Conservation (phyloP, 106 monocot species). For the Apostasia shenzhenica region DNA sequence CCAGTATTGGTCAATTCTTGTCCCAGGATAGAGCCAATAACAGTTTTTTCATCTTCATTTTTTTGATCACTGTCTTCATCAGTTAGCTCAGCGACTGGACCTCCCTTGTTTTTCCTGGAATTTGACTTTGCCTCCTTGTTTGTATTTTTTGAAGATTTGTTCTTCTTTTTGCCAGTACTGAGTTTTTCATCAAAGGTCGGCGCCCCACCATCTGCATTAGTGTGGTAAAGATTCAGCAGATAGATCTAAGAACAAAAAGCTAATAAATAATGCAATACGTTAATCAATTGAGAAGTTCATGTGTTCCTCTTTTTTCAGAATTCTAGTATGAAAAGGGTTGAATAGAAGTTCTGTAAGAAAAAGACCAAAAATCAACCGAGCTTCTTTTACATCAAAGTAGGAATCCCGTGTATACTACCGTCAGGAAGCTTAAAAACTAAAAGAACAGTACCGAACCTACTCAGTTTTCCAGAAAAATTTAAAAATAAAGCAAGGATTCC, state of each 20-base stretch:
- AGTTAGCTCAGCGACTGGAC: slow-evolving; percentile 7
- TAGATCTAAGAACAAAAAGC: no score
- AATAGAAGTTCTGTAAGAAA: no score
- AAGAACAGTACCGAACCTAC: no score
- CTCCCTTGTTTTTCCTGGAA: slow-evolving; percentile 20
- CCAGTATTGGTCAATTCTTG: slow-evolving; percentile 16
- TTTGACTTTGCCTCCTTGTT: slow-evolving; percentile 18
- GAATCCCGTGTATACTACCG: no score
- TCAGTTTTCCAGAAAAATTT: no score
- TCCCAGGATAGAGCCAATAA: slow-evolving; percentile 6
- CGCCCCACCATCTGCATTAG: slow-evolving; percentile 64
- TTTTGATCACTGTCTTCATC: slow-evolving; percentile 9
- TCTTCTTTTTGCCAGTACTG: slow-evolving; percentile 17
- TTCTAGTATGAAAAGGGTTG: no score
- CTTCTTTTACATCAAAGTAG: no score
- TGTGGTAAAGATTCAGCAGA: background rate
- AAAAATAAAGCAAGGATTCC: slow-evolving; percentile 1
- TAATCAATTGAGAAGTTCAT: no score
- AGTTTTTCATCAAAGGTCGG: slow-evolving; percentile 36
- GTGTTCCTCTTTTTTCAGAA: no score
- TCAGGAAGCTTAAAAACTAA: no score
- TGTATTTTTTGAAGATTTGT: slow-evolving; percentile 30
- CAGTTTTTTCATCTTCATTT: slow-evolving; percentile 18
- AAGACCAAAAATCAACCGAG: no score
- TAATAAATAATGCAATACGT: no score